Evolutionary conservation across 2,329 filamentous ascomycete genomes (phyloP).

Genomic region (Herpomyces periplanetae): DNA sequence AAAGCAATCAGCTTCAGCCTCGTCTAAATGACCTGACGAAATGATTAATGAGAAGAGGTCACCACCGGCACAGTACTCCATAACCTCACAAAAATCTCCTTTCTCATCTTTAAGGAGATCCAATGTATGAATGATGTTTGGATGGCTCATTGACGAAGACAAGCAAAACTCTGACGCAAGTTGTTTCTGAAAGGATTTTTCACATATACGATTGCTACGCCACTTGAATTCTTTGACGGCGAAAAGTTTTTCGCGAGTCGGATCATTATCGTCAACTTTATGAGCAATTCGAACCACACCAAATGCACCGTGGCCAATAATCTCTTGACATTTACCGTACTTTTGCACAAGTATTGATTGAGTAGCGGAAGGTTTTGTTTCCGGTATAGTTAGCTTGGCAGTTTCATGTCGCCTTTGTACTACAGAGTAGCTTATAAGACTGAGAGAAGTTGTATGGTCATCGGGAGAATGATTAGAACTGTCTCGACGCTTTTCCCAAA

Average conservation of each 20-base stretch:
- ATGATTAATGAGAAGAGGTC: conserved; percentile 80
- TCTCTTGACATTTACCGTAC: conserved; percentile 90
- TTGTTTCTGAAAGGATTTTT: conserved; percentile 90
- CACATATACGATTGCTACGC: conserved; percentile 66
- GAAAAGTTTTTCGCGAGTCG: conserved; percentile 46
- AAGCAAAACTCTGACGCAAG: conserved; percentile 94
- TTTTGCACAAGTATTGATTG: conserved; percentile 60
- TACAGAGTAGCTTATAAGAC: conserved; percentile 78
- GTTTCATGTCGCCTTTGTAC: conserved; percentile 67
- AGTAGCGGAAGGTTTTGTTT: conserved; percentile 30
- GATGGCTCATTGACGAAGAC: conserved; percentile 73
- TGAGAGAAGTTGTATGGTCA: conserved; percentile 36
- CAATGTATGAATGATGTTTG: conserved; percentile 88
- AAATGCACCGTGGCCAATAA: conserved; percentile 80
- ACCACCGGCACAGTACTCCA: conserved; percentile 92
- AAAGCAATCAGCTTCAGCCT: conserved; percentile 74
- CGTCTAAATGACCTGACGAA: conserved; percentile 59
- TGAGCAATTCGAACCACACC: conserved; percentile 90
- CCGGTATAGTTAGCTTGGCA: conserved; percentile 29
- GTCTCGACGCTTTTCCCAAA: conserved; percentile 19
- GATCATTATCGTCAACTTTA: conserved; percentile 49
- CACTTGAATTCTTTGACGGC: conserved; percentile 94
- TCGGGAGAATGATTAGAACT: conserved; percentile 17
- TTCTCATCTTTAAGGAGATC: conserved; percentile 83
- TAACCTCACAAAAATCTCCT: conserved; percentile 91